phyloP scores from a whole-genome alignment of 1,139 yeast species.

The Sugiyamaella japonica region DNA sequence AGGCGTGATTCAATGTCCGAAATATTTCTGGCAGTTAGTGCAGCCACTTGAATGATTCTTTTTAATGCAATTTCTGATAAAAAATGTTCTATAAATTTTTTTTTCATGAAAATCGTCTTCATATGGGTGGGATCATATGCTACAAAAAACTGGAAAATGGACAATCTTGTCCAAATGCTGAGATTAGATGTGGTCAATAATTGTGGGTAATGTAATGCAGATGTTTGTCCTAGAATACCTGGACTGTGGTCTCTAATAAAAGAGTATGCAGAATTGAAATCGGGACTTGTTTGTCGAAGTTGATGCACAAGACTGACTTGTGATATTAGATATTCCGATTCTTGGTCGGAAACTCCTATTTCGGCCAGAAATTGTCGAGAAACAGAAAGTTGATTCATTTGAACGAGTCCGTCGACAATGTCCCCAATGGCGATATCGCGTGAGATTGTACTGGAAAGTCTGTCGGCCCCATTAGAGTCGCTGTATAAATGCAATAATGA shows the following conservation, averaged over 20 bases:
- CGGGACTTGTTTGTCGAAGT: background rate
- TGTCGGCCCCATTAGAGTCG: background rate
- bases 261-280: background rate
- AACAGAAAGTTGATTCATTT: constrained; percentile 10
- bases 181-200: constrained; percentile 15
- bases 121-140: constrained; percentile 12
- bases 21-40: background rate
- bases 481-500: background rate
- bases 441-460: background rate
- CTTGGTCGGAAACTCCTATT: background rate
- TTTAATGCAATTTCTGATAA: constrained; percentile 15
- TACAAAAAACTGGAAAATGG: constrained; percentile 13
- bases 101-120: constrained; percentile 15
- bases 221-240: background rate
- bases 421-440: constrained; percentile 12
- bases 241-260: constrained; percentile 4
- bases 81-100: constrained; percentile 14
- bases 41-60: constrained; percentile 7
- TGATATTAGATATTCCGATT: background rate
- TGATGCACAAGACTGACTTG: background rate
- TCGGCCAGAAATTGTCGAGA: constrained; percentile 15
- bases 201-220: constrained; percentile 19
- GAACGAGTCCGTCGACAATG: constrained; percentile 8
- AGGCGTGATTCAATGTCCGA: background rate
- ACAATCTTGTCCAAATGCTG: constrained; percentile 18